Evolutionary conservation across 2,329 filamentous ascomycete species (phyloP).

Genomic region (Penicillium sp.): DNA sequence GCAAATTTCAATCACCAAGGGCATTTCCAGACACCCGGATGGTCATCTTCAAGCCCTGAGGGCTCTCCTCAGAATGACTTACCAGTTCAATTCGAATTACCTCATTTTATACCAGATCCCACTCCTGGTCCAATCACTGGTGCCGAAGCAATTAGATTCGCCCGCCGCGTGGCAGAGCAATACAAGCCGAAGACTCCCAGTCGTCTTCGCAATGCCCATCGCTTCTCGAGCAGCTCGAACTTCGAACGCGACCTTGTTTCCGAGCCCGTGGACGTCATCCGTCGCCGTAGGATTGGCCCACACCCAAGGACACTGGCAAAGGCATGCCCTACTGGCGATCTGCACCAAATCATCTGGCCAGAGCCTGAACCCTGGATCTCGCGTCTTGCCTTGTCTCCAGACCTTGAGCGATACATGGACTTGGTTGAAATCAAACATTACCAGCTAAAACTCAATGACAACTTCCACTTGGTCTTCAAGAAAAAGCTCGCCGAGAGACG

Average conservation of each 20-base stretch:
- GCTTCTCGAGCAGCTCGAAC: background rate
- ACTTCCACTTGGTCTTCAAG: background rate
- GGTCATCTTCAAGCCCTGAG: background rate
- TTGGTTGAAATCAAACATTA: background rate
- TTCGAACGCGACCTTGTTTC: no score
- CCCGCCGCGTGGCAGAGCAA: slow-evolving; percentile 32
- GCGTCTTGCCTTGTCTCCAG: background rate
- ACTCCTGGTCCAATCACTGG: background rate
- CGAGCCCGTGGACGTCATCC: background rate
- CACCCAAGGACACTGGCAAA: background rate
- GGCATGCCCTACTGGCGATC: background rate
- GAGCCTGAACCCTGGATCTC: background rate
- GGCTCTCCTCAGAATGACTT: background rate
- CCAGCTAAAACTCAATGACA: background rate
- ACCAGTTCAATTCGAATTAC: background rate
- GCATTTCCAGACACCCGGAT: background rate
- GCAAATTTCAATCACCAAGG: background rate
- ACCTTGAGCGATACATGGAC: background rate
- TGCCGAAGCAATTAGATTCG: background rate
- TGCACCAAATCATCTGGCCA: background rate
- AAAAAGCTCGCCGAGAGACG: background rate
- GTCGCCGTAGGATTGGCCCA: slow-evolving; percentile 1
- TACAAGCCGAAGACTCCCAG: slow-evolving; percentile 47
- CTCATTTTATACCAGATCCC: background rate
- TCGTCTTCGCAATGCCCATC: slow-evolving; percentile 39